phyloP scores from a whole-genome alignment of 805 yeast genomes.

The Ogataea glucozyma region DNA sequence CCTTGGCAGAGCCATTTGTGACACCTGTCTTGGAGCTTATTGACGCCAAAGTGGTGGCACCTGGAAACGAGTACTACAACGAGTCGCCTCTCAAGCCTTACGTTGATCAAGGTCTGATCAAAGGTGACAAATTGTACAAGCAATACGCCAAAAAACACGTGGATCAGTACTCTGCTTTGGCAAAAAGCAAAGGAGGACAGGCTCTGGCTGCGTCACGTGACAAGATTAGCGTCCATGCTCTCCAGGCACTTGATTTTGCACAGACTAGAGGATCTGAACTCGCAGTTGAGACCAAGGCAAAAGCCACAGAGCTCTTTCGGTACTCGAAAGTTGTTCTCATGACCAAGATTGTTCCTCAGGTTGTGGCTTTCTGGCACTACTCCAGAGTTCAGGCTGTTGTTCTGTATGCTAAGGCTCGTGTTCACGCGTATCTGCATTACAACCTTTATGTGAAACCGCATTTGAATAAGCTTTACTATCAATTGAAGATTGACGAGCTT shows the following conservation, averaged over 20 bases:
- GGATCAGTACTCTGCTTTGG: slow-evolving; percentile 18
- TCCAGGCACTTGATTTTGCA: slow-evolving; percentile 1
- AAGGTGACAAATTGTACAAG: slow-evolving; percentile 11
- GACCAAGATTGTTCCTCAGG: slow-evolving; percentile 21
- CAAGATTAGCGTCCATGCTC: slow-evolving; percentile 7
- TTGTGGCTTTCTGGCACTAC: slow-evolving; percentile 1
- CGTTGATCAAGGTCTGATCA: slow-evolving; percentile 19
- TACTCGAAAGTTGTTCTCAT: slow-evolving; percentile 7
- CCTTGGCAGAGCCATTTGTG: slow-evolving; percentile 22
- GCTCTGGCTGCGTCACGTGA: not conserved
- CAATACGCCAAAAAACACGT: slow-evolving; percentile 21
- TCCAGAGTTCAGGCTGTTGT: slow-evolving; percentile 9
- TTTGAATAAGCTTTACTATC: slow-evolving; percentile 9
- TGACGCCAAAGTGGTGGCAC: slow-evolving; percentile 16
- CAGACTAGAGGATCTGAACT: slow-evolving; percentile 10
- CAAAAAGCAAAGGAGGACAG: slow-evolving; percentile 4
- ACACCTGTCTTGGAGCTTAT: slow-evolving; percentile 15
- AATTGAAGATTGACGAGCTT: slow-evolving; percentile 16
- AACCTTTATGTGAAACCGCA: slow-evolving; percentile 28
- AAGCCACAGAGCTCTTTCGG: slow-evolving; percentile 7
- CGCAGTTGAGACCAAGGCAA: slow-evolving; percentile 2
- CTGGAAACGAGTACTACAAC: slow-evolving; percentile 19
- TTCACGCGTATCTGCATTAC: slow-evolving; percentile 21
- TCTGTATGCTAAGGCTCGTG: slow-evolving; percentile 10
- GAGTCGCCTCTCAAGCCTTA: slow-evolving; percentile 27